These are phyloP conservation scores for Picea abies DNA, from an alignment of 83 land plant species.

Conservation along the genomic window DNA sequence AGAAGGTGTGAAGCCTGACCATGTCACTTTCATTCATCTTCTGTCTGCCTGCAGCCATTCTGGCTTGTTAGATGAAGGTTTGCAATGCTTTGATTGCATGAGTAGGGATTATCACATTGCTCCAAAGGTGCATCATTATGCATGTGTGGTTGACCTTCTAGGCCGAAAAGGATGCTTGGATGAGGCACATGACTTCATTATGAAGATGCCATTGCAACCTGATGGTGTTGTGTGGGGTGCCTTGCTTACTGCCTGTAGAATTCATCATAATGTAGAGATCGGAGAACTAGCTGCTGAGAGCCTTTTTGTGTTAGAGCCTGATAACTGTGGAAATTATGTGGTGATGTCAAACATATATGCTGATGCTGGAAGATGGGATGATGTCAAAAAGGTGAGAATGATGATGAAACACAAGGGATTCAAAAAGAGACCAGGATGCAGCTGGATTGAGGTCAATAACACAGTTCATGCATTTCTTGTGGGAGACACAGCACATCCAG, in stretches of 20 bases:
- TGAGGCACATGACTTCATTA: constrained; percentile 54
- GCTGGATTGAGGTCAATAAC: constrained; percentile 14
- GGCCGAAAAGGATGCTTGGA: constrained; percentile 55
- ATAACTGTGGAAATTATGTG: constrained; percentile 45
- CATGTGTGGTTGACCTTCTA: constrained; percentile 67
- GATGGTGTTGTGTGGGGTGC: constrained; percentile 62
- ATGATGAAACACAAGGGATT: constrained; percentile 12
- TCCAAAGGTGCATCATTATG: constrained; percentile 65
- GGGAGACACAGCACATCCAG: constrained; percentile 21
- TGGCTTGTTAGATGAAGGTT: constrained; percentile 57
- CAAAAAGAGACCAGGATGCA: constrained; percentile 7
- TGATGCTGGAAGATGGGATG: constrained; percentile 17
- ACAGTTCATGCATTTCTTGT: constrained; percentile 15
- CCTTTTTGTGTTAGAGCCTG: constrained; percentile 41
- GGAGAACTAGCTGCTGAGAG: constrained; percentile 36
- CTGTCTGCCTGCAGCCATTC: constrained; percentile 71
- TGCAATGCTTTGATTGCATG: constrained; percentile 52
- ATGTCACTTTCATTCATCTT: constrained; percentile 60
- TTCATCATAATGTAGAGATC: constrained; percentile 47
- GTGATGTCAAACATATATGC: constrained; percentile 16
- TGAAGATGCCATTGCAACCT: constrained; percentile 46
- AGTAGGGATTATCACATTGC: constrained; percentile 27
- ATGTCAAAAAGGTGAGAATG: constrained; percentile 3
- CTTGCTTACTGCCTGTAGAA: constrained; percentile 53
- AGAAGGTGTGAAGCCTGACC: constrained; percentile 41